These are phyloP conservation scores for Thalassiosira hispida DNA, from an alignment of 352 stramenopile species.

Conservation along the genomic window DNA sequence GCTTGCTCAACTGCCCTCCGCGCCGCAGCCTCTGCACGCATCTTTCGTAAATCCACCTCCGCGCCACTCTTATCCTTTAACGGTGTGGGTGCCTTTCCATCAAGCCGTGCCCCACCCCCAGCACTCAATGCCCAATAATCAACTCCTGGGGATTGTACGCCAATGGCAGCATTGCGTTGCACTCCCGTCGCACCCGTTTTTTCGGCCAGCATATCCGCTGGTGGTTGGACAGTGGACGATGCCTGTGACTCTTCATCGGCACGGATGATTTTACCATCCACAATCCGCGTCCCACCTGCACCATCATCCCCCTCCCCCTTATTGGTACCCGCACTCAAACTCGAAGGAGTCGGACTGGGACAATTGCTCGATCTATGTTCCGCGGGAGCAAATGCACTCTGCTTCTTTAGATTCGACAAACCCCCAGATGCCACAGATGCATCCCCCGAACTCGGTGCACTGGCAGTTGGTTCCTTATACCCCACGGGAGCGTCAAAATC, in stretches of 20 bases:
- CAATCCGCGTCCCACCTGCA: constrained; percentile 58
- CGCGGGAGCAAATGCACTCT: constrained; percentile 41
- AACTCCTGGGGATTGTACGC: constrained; percentile 59
- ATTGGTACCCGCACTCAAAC: constrained; percentile 44
- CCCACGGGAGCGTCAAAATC: constrained; percentile 97
- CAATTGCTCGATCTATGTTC: constrained; percentile 53
- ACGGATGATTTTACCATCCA: constrained; percentile 79
- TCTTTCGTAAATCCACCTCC: constrained; percentile 74
- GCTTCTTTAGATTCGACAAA: constrained; percentile 52
- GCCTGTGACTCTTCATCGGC: constrained; percentile 35
- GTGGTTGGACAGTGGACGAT: constrained; percentile 19
- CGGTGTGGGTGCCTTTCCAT: constrained; percentile 68
- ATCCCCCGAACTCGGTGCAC: constrained; percentile 9
- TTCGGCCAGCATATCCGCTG: constrained; percentile 50
- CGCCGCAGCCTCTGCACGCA: constrained; percentile 70
- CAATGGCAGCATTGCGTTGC: constrained; percentile 81
- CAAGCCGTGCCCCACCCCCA: constrained; percentile 71
- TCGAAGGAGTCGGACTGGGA: constrained; percentile 67
- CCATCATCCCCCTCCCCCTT: constrained; percentile 31
- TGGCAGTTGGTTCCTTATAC: constrained; percentile 80
- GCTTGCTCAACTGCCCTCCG: constrained; percentile 47
- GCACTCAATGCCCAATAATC: constrained; percentile 83
- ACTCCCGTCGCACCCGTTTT: constrained; percentile 76
- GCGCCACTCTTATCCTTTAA: constrained; percentile 78
- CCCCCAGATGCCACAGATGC: constrained; percentile 11